Evolutionary conservation across 495 filamentous ascomycete genomes (phyloP).

Genomic region (Talaromyces thailandensis): DNA sequence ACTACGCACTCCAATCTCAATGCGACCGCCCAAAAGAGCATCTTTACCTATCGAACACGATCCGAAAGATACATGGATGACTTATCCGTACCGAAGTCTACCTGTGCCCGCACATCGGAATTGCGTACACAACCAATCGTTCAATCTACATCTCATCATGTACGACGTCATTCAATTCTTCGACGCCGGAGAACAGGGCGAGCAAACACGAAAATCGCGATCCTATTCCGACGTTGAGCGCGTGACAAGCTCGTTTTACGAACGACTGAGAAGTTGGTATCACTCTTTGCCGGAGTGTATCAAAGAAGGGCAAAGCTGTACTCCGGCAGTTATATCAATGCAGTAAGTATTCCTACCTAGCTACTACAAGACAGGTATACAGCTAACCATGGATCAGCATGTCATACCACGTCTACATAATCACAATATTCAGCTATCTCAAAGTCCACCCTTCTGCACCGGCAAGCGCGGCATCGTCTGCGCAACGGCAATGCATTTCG

Average conservation of each 20-base stretch:
- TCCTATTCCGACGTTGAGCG: slow-evolving; percentile 1
- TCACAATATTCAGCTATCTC: slow-evolving; percentile 5
- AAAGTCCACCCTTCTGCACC: slow-evolving; percentile 3
- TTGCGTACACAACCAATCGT: slow-evolving; percentile 8
- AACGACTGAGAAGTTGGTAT: background rate
- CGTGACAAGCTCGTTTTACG: background rate
- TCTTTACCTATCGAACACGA: slow-evolving; percentile 9
- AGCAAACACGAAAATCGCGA: background rate
- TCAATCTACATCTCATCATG: slow-evolving; percentile 7
- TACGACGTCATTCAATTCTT: slow-evolving; percentile 10
- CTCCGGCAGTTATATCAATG: slow-evolving; percentile 2
- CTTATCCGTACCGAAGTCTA: slow-evolving; percentile 12
- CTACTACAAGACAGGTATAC: background rate
- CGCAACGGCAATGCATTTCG: slow-evolving; percentile 11
- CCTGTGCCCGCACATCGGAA: slow-evolving; percentile 10
- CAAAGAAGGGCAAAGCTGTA: slow-evolving; percentile 2
- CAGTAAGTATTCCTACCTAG: background rate
- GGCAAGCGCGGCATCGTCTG: background rate
- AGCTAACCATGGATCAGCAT: background rate
- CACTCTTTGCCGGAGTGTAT: slow-evolving; percentile 2
- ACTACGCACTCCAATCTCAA: slow-evolving; percentile 7
- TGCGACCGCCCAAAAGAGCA: slow-evolving; percentile 5
- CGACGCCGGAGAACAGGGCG: slow-evolving; percentile 7
- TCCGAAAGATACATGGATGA: slow-evolving; percentile 10
- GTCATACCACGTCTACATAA: background rate